phyloP scores from a whole-genome alignment of 78 protist species.

The Isochrysis galbana region DNA sequence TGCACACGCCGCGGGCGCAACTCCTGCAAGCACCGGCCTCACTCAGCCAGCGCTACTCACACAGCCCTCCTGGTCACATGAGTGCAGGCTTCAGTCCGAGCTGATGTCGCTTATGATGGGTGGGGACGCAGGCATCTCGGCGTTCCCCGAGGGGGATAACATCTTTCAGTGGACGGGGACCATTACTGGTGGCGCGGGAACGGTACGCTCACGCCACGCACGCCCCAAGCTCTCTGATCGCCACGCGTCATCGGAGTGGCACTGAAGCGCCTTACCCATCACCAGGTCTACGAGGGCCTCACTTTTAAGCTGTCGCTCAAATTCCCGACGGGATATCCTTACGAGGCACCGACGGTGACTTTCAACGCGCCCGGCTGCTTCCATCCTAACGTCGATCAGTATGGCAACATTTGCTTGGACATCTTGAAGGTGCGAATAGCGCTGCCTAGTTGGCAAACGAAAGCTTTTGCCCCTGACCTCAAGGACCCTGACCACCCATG shows the following conservation, averaged over 20 bases:
- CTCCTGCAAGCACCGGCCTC: too few species aligned
- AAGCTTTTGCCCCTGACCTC: too few species aligned
- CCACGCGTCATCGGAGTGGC: background rate
- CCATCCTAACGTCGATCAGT: conserved; percentile 89
- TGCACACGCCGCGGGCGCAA: too few species aligned
- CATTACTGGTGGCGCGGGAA: conserved; percentile 75
- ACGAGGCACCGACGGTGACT: conserved; percentile 82
- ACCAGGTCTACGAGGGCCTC: conserved; percentile 75
- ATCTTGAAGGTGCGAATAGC: conserved; percentile 63
- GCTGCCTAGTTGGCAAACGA: background rate
- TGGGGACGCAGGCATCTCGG: background rate
- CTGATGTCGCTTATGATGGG: conserved; percentile 19
- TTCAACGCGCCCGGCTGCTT: conserved; percentile 79
- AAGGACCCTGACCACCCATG: too few species aligned
- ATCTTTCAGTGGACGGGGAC: conserved; percentile 79
- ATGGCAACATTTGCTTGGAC: conserved; percentile 89
- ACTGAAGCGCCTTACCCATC: background rate
- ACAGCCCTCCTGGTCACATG: background rate
- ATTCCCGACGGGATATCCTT: conserved; percentile 83
- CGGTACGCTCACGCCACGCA: conserved; percentile 39
- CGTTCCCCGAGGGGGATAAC: conserved; percentile 76
- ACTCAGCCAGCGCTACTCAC: background rate
- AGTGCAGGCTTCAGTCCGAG: background rate
- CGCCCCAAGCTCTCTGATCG: background rate
- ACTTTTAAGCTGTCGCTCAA: conserved; percentile 70